Evolutionary conservation across 2,329 filamentous ascomycete genomes (phyloP), one percentile per base, ranked within the genome.

Genomic region (Cercospora sp.): DNA sequence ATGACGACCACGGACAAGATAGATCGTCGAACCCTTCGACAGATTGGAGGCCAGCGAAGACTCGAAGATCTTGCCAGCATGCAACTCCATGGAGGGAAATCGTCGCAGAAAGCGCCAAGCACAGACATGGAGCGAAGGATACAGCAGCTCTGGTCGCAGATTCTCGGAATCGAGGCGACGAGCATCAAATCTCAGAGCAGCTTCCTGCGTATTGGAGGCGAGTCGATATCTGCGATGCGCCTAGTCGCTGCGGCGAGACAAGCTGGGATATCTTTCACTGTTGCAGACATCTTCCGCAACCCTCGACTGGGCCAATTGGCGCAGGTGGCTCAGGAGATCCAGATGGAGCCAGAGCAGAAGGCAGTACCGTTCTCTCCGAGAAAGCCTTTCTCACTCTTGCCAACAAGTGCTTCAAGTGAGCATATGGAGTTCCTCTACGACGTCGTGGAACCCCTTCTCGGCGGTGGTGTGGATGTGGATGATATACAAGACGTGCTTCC

Each of bases 1-100:
- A 83, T 89, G 73, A 94, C 90, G 0, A 77, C 85, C 0, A 90
- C 90, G 63, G 90, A 90, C 1, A 95, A 95, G 76, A 82, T 90
- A 6, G 88, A 96, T 74, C 86, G 85, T 66, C 75, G 78, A 76
- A 0, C 77, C 79, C 1, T 89, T 89, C 71, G 66, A 78, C 1
- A 66, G 68, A 0, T 78, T 92, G 0, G 72, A 79, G 1, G 72
- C 79, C 5, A 77, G 81, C 0, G 79, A 49, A 67, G 37, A 82
- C 21, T 79, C 91, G 3, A 80, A 83, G 60, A 70, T 74, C 2
- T 74, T 79, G 70, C 68, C 77, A 9, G 64, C 66, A 24, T 59
- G 70, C 1, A 75, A 77, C 1, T 61, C n/a, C 12, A 55, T n/a
- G 28, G 21, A 21, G 60, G 60, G 6, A 59, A 51, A 16, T 76